Evolutionary conservation across 768 basidiomycete species (phyloP).

Genomic region (Hirschioporus abietinus): DNA sequence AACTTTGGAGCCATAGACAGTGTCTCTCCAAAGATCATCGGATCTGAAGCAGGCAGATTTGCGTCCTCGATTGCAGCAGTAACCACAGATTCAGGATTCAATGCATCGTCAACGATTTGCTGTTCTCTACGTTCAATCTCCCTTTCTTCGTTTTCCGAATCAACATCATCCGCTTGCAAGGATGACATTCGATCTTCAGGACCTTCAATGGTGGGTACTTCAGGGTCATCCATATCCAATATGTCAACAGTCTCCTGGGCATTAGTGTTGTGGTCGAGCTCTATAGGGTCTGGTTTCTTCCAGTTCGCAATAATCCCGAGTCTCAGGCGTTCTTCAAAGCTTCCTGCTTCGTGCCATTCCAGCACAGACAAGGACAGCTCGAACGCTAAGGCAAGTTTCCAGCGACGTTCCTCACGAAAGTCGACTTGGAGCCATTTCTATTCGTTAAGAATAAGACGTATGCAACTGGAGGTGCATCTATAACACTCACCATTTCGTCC

Average conservation of each 20-base stretch:
- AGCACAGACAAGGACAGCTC: slow-evolving; percentile 76
- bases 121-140: slow-evolving; percentile 54
- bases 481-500: slow-evolving; percentile 82
- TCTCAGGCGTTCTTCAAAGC: slow-evolving; percentile 55
- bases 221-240: slow-evolving; percentile 27
- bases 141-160: slow-evolving; percentile 57
- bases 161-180: slow-evolving; percentile 43
- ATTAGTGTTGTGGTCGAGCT: slow-evolving; percentile 32
- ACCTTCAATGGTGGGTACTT: slow-evolving; percentile 8
- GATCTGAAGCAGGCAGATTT: slow-evolving; percentile 31
- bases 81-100: slow-evolving; percentile 49
- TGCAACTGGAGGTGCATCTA: not conserved
- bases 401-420: slow-evolving; percentile 89
- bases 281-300: slow-evolving; percentile 41
- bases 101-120: slow-evolving; percentile 49
- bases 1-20: slow-evolving; percentile 40
- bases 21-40: slow-evolving; percentile 22
- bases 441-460: not conserved
- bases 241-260: slow-evolving; percentile 24
- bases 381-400: slow-evolving; percentile 85
- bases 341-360: slow-evolving; percentile 78
- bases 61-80: slow-evolving; percentile 52
- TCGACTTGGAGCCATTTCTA: slow-evolving; percentile 97
- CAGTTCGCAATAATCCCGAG: slow-evolving; percentile 66
- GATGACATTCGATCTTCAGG: slow-evolving; percentile 11